Percentiles rank a stretch among this genome's conserved stretches.
These are phyloP conservation scores for Aureobasidium sp. DNA, from an alignment of 2,329 filamentous ascomycete species.

Conservation along the genomic window DNA sequence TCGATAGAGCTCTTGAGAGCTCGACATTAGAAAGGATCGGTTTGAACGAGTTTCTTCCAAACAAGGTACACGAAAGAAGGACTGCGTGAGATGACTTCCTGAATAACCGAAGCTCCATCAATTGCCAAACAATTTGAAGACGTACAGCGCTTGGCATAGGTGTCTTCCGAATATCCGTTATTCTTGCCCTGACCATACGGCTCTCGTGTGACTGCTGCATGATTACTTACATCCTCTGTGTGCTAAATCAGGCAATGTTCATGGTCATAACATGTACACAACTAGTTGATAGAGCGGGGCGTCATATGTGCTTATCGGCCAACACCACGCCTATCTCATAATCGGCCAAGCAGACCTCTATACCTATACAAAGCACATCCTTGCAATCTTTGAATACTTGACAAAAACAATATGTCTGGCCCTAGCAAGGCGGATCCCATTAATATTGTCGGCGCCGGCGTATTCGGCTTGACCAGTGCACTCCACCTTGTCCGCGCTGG, in stretches of 20 bases:
- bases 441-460: constrained; percentile 38
- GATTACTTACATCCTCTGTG: not conserved
- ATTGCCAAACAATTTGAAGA: not conserved
- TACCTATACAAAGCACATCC: not conserved
- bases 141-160: too few relatives aligned
- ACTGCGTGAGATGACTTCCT: too few relatives aligned
- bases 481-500: constrained; percentile 23
- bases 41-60: not conserved
- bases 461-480: constrained; percentile 39
- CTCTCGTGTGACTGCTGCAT: not conserved
- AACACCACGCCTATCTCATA: not conserved
- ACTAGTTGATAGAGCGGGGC: too few relatives aligned
- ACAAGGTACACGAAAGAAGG: too few relatives aligned
- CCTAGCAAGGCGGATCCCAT: not conserved
- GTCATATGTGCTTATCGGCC: not conserved
- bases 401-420: not conserved
- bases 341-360: not conserved
- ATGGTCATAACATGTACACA: too few relatives aligned
- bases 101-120: too few relatives aligned
- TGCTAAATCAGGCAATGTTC: too few relatives aligned
- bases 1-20: not conserved
- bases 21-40: not conserved
- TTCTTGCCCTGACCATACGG: too few relatives aligned
- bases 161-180: too few relatives aligned
- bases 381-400: not conserved